These are phyloP conservation scores for Cercospora sp. DNA, from an alignment of 2,329 filamentous ascomycete genomes.

Conservation along the genomic window DNA sequence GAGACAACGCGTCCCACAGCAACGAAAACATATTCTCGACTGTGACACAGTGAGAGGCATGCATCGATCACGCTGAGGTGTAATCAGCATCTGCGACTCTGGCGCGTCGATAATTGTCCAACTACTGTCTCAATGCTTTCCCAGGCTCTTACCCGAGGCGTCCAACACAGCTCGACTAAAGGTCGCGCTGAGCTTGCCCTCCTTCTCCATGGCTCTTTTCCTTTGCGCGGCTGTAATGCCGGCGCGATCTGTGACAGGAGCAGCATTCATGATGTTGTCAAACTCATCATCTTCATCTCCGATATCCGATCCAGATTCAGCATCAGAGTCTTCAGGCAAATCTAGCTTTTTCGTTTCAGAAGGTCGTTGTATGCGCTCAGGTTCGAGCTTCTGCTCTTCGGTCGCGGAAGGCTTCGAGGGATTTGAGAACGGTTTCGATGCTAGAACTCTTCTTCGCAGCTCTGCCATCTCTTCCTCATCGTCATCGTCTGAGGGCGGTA, in stretches of 20 bases:
- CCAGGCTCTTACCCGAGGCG: conserved; percentile 47
- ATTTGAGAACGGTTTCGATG: conserved; percentile 83
- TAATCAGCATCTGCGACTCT: not conserved
- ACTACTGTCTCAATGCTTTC: conserved; percentile 1
- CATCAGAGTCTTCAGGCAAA: conserved; percentile 58
- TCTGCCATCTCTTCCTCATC: conserved; percentile 93
- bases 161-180: conserved; percentile 53
- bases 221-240: conserved; percentile 67
- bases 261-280: conserved; percentile 89
- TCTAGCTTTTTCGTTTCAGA: conserved; percentile 49
- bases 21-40: too few relatives aligned
- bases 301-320: conserved; percentile 71
- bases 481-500: conserved; percentile 75
- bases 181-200: conserved; percentile 46
- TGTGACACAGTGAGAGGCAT: not conserved
- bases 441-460: conserved; percentile 83
- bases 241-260: conserved; percentile 81
- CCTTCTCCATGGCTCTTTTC: conserved; percentile 52
- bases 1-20: not conserved
- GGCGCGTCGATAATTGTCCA: not conserved
- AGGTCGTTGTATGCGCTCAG: conserved; percentile 61
- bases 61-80: not conserved
- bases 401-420: conserved; percentile 35
- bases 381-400: conserved; percentile 55
- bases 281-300: conserved; percentile 73